Conservation (phyloP, 495 filamentous ascomycete species). For the Tetracladium setigerum region DNA sequence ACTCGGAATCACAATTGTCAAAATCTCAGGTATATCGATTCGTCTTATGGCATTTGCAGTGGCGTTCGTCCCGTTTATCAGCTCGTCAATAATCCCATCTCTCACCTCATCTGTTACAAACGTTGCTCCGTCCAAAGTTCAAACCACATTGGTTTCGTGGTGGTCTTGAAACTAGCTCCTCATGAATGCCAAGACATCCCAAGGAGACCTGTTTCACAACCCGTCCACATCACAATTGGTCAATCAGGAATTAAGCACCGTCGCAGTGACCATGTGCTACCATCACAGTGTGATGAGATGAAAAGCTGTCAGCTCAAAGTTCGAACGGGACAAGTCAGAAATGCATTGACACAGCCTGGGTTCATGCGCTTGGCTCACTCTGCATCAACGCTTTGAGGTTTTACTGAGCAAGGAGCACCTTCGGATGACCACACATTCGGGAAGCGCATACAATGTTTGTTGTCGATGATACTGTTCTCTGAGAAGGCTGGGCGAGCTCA, state of each 20-base stretch:
- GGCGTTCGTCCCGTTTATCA: constrained; percentile 1
- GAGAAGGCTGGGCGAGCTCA: constrained; percentile 3
- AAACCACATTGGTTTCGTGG: constrained; percentile 18
- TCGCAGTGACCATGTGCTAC: background rate
- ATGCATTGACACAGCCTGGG: no score
- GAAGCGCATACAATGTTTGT: constrained; percentile 8
- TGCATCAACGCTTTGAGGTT: constrained; percentile 10
- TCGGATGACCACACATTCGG: background rate
- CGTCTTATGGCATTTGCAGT: constrained; percentile 6
- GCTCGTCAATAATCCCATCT: constrained; percentile 5
- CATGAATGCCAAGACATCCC: constrained; percentile 2
- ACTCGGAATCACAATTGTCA: background rate
- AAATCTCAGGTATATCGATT: constrained; percentile 2
- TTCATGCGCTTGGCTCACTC: constrained; percentile 4
- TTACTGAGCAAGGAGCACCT: background rate
- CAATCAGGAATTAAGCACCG: constrained; percentile 1
- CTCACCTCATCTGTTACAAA: constrained; percentile 15
- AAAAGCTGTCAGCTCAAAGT: constrained; percentile 9
- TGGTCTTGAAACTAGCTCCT: constrained; percentile 8
- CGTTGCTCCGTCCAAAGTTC: constrained; percentile 4
- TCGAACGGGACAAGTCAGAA: background rate
- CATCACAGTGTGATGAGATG: background rate
- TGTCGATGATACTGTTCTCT: constrained; percentile 10
- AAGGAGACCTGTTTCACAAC: background rate
- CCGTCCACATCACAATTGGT: constrained; percentile 3